Base-by-base conservation (phyloP, 2,329 filamentous ascomycete genomes). In the Colletotrichum lini region DNA sequence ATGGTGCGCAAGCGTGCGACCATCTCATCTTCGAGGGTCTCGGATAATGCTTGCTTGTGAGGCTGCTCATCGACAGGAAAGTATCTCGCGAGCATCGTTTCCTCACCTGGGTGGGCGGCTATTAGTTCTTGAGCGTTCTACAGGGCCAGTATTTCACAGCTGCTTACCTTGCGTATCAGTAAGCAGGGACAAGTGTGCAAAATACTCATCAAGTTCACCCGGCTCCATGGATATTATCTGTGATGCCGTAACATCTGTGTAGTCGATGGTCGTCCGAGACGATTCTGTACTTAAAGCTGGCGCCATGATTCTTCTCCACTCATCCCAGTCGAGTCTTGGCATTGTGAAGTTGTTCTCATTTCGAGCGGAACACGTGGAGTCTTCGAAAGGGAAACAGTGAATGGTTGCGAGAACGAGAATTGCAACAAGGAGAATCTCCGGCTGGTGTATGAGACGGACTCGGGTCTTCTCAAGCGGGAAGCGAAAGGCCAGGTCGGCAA, bases 341-440 rank as follows among this genome's bases (percentile, higher is more conserved):
- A 38, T 44, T 62, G 52, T 77, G 72, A 63, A 78, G 23, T 45
- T 38, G 56, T 56, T 61, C 69, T 94, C 91, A 12, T 83, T 82
- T 16, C 21, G 84, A 85, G 45, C 78, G 80, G 9, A 86, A 87
- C 74, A 85, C 63, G 84, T 79, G 15, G 86, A 76, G 26, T 84
- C 83, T 76, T 94, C 90, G 54, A 98, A 90, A 0, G 96, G 94
- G 76, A 94, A 95, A 23, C 93, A 85, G 2, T 98, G 80, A 76
- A 98, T 98, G 4, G 92, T 90, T 4, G 93, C 90, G 16, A 97
- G 86, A 2, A 98, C 84, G 4, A 98, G 80, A 4, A 94, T 83
- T 4, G 91, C 86, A 66, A 94, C 85, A 1, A 98, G 82, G 53
- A 93, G 88, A 7, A 93, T 84, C 77, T 98, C 96, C 0, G 96